phyloP scores from a whole-genome alignment of 2,329 filamentous ascomycete genomes.

The Microsporum ferrugineum region DNA sequence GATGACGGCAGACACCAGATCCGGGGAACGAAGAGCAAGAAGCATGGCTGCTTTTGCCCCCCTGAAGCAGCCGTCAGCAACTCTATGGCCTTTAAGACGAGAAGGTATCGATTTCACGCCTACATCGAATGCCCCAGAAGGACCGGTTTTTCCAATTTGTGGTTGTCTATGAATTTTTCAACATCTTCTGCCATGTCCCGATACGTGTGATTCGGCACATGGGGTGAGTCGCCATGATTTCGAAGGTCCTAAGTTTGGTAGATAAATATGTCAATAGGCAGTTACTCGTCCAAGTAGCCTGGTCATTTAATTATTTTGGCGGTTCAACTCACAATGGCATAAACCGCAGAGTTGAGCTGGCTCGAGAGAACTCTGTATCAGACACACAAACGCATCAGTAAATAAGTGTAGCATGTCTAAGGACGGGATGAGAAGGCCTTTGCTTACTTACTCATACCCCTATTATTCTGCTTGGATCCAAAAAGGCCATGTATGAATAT shows the following conservation, averaged over 20 bases:
- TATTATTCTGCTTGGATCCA: conserved; percentile 80
- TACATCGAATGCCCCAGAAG: conserved; percentile 85
- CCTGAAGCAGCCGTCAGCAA: conserved; percentile 31
- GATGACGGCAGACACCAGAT: conserved; percentile 55
- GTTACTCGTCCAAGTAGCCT: background rate
- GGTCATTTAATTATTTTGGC: background rate
- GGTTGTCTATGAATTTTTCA: conserved; percentile 59
- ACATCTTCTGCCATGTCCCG: conserved; percentile 67
- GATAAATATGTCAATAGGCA: background rate
- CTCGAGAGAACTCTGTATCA: conserved; percentile 56
- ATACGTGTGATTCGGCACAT: conserved; percentile 63
- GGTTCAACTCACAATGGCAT: conserved; percentile 53
- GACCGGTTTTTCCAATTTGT: conserved; percentile 51
- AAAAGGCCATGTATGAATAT: conserved; percentile 85
- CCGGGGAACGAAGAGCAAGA: conserved; percentile 57
- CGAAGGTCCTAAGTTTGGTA: conserved; percentile 55
- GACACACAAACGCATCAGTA: background rate
- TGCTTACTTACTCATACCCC: conserved; percentile 78
- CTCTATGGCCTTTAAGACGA: background rate
- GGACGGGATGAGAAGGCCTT: background rate
- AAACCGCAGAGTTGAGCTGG: conserved; percentile 63
- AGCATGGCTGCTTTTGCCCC: conserved; percentile 85
- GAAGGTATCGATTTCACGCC: conserved; percentile 16
- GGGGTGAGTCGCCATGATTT: conserved; percentile 83
- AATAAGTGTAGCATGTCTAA: background rate